Evolutionary conservation across 805 yeast species (phyloP).

Genomic region (Teunomyces stri): DNA sequence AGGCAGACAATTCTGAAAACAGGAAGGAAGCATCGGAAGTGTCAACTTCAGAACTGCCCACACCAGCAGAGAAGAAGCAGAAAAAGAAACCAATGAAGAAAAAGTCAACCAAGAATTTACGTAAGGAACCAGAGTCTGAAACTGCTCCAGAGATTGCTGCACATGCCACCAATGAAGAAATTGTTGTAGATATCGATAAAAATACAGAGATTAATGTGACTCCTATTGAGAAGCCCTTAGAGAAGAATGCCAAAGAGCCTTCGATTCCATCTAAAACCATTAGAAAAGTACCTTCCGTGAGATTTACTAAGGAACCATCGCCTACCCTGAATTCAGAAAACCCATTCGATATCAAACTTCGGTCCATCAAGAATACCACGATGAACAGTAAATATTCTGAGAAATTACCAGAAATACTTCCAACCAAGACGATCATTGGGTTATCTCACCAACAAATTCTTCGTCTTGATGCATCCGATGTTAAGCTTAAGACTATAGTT

Average conservation of each 20-base stretch:
- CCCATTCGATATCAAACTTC: constrained; percentile 25
- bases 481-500: constrained; percentile 34
- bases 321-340: constrained; percentile 5
- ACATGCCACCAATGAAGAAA: neutral
- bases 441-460: constrained; percentile 34
- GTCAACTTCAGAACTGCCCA: neutral
- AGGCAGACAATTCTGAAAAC: neutral
- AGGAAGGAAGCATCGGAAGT: neutral
- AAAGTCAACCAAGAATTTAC: neutral
- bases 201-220: neutral
- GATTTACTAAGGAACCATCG: neutral
- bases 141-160: neutral
- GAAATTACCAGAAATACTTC: constrained; percentile 29
- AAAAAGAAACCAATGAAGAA: neutral
- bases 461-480: constrained; percentile 30
- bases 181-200: neutral
- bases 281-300: neutral
- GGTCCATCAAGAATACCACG: constrained; percentile 20
- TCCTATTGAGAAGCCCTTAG: neutral
- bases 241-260: neutral
- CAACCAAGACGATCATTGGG: constrained; percentile 38
- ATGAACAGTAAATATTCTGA: constrained; percentile 23
- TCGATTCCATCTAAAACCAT: constrained; percentile 4
- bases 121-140: neutral
- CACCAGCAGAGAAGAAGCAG: neutral